Conservation (phyloP, 2,329 filamentous ascomycete species). For the Trichophyton schoenleinii region DNA sequence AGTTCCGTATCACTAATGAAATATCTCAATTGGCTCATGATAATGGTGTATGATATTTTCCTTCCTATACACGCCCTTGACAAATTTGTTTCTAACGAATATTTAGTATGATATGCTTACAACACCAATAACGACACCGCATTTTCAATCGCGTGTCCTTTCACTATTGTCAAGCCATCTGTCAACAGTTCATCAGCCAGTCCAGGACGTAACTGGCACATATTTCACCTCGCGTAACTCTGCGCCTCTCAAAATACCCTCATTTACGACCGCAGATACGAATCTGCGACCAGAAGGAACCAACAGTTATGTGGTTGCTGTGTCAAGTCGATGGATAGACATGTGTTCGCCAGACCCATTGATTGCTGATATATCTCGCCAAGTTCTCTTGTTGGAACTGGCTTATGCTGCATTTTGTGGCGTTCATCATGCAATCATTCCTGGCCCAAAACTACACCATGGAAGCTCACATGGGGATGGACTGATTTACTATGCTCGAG, state of each 20-base stretch:
- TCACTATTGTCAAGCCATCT: conserved; percentile 41
- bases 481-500: conserved; percentile 65
- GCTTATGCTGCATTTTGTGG: conserved; percentile 95
- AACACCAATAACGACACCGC: conserved; percentile 47
- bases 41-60: conserved; percentile 34
- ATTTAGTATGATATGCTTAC: conserved; percentile 55
- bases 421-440: conserved; percentile 66
- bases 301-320: conserved; percentile 62
- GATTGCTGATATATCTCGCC: conserved; percentile 73
- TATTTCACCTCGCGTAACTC: conserved; percentile 31
- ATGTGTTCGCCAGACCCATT: conserved; percentile 69
- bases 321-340: conserved; percentile 87
- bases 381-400: conserved; percentile 80
- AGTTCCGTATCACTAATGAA: conserved; percentile 31
- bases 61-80: not conserved
- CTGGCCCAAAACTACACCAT: conserved; percentile 58
- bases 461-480: conserved; percentile 38
- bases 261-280: conserved; percentile 32
- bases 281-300: conserved; percentile 73
- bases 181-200: conserved; percentile 29
- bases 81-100: conserved; percentile 8
- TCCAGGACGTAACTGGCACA: conserved; percentile 26
- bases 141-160: conserved; percentile 48
- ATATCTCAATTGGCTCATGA: conserved; percentile 45
- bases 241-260: conserved; percentile 28